Evolutionary conservation across 2,329 filamentous ascomycete genomes (phyloP).

Genomic region (Beauveria pseudobassiana): DNA sequence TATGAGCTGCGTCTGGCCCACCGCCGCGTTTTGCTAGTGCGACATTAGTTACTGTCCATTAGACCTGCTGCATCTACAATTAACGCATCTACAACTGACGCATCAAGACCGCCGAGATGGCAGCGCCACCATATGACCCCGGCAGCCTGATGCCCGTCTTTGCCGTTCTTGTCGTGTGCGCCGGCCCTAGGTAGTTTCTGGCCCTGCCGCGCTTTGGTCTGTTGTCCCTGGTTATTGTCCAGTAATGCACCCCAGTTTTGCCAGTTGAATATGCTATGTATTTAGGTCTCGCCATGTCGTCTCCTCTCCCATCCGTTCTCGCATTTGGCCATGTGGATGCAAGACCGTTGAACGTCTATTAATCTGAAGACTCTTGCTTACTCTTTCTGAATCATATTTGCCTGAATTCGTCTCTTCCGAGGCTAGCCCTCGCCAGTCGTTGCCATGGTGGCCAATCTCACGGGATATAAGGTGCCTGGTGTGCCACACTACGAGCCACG

Average conservation of each 20-base stretch:
- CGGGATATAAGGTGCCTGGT: constrained; percentile 5
- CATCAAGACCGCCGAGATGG: constrained; percentile 3
- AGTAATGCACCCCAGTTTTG: not conserved
- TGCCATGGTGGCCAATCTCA: constrained; percentile 5
- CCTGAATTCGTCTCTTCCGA: not conserved
- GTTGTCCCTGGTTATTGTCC: not conserved
- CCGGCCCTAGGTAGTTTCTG: not conserved
- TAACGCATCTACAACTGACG: not conserved
- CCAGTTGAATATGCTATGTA: not conserved
- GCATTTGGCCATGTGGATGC: not conserved
- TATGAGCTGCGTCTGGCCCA: not conserved
- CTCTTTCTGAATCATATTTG: not conserved
- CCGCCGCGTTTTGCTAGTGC: not conserved
- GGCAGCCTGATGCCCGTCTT: not conserved
- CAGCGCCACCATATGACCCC: not conserved
- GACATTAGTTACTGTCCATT: not conserved
- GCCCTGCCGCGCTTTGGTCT: not conserved
- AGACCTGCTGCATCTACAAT: not conserved
- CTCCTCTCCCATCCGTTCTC: not conserved
- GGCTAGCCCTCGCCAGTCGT: not conserved
- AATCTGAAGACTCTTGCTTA: not conserved
- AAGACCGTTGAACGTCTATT: not conserved
- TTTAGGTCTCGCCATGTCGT: not conserved
- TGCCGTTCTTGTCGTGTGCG: not conserved
- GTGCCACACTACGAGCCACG: constrained; percentile 7